Evolutionary conservation across 2,329 filamentous ascomycete species (phyloP).

Genomic region (Pestalotiopsis sp.): DNA sequence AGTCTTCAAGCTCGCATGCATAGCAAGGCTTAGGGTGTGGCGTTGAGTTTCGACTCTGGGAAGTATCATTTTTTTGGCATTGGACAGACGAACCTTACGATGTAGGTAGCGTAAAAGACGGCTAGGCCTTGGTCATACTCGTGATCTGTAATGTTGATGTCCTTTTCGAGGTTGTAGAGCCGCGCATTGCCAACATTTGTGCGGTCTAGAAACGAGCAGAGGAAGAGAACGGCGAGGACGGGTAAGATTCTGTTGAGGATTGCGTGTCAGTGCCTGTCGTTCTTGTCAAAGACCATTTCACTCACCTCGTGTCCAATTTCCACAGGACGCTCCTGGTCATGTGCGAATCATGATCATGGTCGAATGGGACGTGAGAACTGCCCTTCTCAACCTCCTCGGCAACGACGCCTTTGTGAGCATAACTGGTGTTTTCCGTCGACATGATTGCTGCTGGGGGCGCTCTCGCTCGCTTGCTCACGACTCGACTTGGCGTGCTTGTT

Average conservation of each 20-base stretch:
- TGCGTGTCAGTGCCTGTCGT: neutral
- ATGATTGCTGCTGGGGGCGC: neutral
- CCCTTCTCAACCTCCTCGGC: slow-evolving; percentile 29
- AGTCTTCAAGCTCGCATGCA: neutral
- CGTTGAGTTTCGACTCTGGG: too few relatives aligned
- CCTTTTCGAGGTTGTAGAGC: slow-evolving; percentile 61
- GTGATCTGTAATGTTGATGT: slow-evolving; percentile 58
- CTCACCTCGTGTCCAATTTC: slow-evolving; percentile 55
- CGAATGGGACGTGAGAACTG: slow-evolving; percentile 5
- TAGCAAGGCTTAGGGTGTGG: neutral
- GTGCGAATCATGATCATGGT: slow-evolving; percentile 18
- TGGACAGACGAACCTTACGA: slow-evolving; percentile 47
- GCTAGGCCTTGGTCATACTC: slow-evolving; percentile 67
- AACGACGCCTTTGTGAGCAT: slow-evolving; percentile 17
- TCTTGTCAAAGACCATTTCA: neutral
- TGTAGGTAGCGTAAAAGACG: slow-evolving; percentile 67
- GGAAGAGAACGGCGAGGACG: slow-evolving; percentile 63
- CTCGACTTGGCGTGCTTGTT: neutral
- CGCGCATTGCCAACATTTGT: slow-evolving; percentile 76
- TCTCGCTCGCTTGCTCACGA: neutral
- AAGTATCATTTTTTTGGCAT: neutral
- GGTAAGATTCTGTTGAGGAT: slow-evolving; percentile 56
- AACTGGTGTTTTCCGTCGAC: slow-evolving; percentile 10
- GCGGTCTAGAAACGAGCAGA: slow-evolving; percentile 67
- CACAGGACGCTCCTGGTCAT: slow-evolving; percentile 47